Percentiles rank a stretch among this genome's conserved stretches.
Conservation (phyloP, 495 filamentous ascomycete species). For the Neurospora hispaniola region DNA sequence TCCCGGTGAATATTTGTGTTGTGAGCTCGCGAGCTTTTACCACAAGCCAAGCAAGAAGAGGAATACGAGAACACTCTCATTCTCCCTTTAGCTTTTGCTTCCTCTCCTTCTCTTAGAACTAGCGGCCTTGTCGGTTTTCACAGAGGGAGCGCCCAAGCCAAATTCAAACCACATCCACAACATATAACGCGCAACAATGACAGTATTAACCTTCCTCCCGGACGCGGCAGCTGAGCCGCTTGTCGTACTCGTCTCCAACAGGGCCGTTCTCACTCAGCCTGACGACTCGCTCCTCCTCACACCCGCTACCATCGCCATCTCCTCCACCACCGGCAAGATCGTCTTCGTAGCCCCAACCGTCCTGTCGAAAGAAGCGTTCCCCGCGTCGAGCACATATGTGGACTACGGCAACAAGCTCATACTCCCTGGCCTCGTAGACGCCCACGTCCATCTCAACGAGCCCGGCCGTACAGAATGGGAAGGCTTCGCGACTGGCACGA, state of each 20-base stretch:
- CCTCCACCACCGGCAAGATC: constrained; percentile 73
- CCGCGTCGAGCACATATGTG: constrained; percentile 56
- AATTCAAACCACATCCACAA: neutral
- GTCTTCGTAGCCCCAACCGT: constrained; percentile 62
- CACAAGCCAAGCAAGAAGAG: neutral
- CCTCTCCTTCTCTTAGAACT: neutral
- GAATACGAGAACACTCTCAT: neutral
- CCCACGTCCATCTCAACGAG: constrained; percentile 96
- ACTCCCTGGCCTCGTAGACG: constrained; percentile 88
- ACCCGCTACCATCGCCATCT: constrained; percentile 68
- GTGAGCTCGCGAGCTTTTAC: neutral
- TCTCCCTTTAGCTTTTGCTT: constrained; percentile 2
- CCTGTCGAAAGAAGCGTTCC: constrained; percentile 62
- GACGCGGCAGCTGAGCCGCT: constrained; percentile 15
- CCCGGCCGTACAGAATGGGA: constrained; percentile 98
- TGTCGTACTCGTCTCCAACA: constrained; percentile 68
- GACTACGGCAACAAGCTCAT: constrained; percentile 83
- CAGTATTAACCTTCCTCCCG: constrained; percentile 7
- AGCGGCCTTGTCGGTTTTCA: neutral
- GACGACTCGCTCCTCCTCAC: constrained; percentile 40
- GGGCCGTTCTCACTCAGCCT: constrained; percentile 67
- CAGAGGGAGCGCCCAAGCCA: neutral
- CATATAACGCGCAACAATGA: constrained; percentile 11
- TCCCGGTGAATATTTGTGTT: neutral
- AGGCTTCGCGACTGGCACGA: constrained; percentile 87